Percentiles rank a stretch among this genome's conserved stretches.
These are phyloP conservation scores for Bruguiera hainesii DNA, from an alignment of 441 rosid species.

Conservation along the genomic window DNA sequence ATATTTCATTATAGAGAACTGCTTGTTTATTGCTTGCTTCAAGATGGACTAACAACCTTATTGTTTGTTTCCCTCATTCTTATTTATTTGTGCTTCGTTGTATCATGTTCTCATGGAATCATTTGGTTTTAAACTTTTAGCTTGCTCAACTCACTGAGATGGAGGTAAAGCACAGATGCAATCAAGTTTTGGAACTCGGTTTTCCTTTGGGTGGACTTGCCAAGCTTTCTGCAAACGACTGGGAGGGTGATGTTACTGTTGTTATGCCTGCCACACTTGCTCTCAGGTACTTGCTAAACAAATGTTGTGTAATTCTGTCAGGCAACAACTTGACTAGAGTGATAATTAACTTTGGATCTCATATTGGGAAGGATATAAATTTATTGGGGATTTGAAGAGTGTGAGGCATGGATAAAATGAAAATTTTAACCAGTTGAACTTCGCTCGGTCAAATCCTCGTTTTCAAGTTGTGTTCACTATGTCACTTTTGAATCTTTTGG, in stretches of 20 bases:
- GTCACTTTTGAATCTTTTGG: neutral
- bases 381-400: neutral
- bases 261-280: conserved; percentile 95
- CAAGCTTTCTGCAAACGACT: conserved; percentile 89
- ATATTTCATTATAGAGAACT: too few species aligned
- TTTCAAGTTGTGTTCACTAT: too few species aligned
- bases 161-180: conserved; percentile 95
- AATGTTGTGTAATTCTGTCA: neutral
- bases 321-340: neutral
- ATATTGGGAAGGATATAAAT: neutral
- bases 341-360: neutral
- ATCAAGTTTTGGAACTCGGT: conserved; percentile 83
- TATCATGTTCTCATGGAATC: too few species aligned
- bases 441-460: neutral
- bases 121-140: conserved; percentile 30
- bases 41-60: too few species aligned
- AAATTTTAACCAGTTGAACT: neutral
- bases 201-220: conserved; percentile 91
- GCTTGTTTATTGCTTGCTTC: too few species aligned
- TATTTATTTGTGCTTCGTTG: too few species aligned
- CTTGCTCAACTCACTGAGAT: conserved; percentile 88
- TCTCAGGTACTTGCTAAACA: conserved; percentile 57
- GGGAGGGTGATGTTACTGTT: conserved; percentile 96
- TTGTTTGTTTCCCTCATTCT: too few species aligned
- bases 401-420: neutral